Conservation (phyloP, 106 monocot species). For the Triglochin maritima region DNA sequence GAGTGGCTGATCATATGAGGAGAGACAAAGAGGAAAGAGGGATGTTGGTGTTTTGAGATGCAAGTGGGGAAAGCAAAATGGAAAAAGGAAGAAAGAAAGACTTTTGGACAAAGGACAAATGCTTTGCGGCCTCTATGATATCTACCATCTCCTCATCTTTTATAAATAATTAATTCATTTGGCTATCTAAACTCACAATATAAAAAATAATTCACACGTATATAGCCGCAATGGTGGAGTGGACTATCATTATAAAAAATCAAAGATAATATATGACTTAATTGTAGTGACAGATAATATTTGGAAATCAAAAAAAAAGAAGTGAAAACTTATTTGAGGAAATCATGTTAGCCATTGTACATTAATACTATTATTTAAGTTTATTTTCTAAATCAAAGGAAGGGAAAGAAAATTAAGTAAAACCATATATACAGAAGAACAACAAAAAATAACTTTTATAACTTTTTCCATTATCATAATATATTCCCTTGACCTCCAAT, state of each 20-base stretch:
- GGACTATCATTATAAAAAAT: neutral
- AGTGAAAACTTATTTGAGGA: too few relatives aligned
- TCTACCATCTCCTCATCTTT: neutral
- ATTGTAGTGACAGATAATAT: neutral
- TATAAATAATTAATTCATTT: neutral
- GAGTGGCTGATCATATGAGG: neutral
- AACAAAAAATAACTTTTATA: too few relatives aligned
- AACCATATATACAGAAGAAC: too few relatives aligned
- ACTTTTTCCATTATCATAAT: too few relatives aligned
- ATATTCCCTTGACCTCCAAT: too few relatives aligned
- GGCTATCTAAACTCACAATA: too few relatives aligned
- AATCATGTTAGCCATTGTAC: too few relatives aligned
- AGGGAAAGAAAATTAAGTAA: too few relatives aligned
- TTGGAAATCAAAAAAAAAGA: neutral
- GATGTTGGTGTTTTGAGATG: slow-evolving; percentile 1
- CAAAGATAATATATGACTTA: neutral
- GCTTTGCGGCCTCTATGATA: neutral
- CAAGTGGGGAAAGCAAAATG: neutral
- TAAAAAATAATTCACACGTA: too few relatives aligned
- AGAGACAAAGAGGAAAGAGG: neutral
- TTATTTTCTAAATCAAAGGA: too few relatives aligned
- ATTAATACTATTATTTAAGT: too few relatives aligned
- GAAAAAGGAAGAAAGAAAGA: slow-evolving; percentile 18
- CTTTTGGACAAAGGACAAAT: neutral
- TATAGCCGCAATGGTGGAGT: too few relatives aligned